phyloP scores from a whole-genome alignment of 148 eudicot genomes.

The Dysphania ambrosioides region DNA sequence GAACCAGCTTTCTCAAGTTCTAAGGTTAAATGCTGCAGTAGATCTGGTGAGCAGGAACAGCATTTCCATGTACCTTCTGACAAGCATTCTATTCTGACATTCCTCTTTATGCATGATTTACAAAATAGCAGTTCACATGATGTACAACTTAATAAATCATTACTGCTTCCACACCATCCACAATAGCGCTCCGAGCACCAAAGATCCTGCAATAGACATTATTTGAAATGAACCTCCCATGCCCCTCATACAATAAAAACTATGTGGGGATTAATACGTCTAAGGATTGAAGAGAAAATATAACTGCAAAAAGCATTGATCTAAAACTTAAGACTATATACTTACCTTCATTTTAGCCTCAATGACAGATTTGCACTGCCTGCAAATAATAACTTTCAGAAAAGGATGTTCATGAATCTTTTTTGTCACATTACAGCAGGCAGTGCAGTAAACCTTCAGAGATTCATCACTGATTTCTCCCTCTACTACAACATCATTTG shows the following conservation, averaged over 20 bases:
- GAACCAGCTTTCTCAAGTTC: conserved; percentile 55
- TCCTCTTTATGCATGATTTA: conserved; percentile 53
- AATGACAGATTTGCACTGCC: conserved; percentile 50
- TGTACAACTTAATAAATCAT: conserved; percentile 52
- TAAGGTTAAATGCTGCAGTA: conserved; percentile 48
- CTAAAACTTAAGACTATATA: background rate
- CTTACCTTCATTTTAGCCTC: conserved; percentile 49
- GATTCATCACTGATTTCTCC: conserved; percentile 26
- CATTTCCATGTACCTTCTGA: conserved; percentile 57
- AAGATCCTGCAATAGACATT: conserved; percentile 41
- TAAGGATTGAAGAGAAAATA: background rate
- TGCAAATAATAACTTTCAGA: conserved; percentile 61
- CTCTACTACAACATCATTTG: conserved; percentile 10
- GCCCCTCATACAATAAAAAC: conserved; percentile 5
- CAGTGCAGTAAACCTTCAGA: conserved; percentile 47
- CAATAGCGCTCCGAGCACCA: conserved; percentile 54
- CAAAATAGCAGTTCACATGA: conserved; percentile 62
- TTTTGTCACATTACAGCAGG: conserved; percentile 44
- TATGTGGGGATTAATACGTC: background rate
- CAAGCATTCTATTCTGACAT: conserved; percentile 54
- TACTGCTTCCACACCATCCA: conserved; percentile 70
- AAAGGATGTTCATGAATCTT: conserved; percentile 60
- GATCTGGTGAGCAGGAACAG: conserved; percentile 64
- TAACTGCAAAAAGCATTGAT: background rate
- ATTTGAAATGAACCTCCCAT: background rate